phyloP scores from a whole-genome alignment of 1,284 basidiomycete genomes.

The Fistulina hepatica region DNA sequence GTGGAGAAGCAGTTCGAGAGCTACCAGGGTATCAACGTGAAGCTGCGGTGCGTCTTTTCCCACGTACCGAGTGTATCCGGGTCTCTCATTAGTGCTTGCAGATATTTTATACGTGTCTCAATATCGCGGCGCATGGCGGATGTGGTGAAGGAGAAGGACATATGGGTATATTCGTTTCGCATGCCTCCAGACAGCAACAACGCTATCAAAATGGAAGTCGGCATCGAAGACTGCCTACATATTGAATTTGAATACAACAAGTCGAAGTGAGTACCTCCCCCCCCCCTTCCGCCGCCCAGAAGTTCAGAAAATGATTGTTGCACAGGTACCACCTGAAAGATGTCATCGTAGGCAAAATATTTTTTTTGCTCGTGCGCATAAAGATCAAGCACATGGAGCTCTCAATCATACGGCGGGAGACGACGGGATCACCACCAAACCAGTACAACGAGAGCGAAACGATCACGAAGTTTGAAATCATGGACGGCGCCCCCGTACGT shows the following conservation, averaged over 20 bases:
- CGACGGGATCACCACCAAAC: conserved; percentile 91
- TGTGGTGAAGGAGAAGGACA: conserved; percentile 82
- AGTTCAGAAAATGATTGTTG: conserved; percentile 1
- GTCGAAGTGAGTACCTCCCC: conserved; percentile 64
- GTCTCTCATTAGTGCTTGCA: conserved; percentile 24
- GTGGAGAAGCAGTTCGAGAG: conserved; percentile 99
- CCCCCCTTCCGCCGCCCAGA: conserved; percentile 1
- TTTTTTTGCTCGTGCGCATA: conserved; percentile 96
- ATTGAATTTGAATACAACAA: conserved; percentile 99
- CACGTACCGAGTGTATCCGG: conserved; percentile 2
- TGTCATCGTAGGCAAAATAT: conserved; percentile 99
- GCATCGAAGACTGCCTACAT: conserved; percentile 96
- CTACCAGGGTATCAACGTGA: conserved; percentile 97
- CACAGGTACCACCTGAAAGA: conserved; percentile 94
- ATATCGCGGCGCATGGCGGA: conserved; percentile 89
- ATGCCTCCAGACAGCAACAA: conserved; percentile 98
- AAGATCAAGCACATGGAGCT: conserved; percentile 99
- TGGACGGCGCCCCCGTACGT: conserved; percentile 94
- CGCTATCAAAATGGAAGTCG: conserved; percentile 99
- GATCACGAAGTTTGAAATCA: conserved; percentile 99
- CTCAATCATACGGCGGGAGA: conserved; percentile 94
- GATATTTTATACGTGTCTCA: conserved; percentile 90
- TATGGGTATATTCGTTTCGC: conserved; percentile 97
- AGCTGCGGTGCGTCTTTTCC: conserved; percentile 59
- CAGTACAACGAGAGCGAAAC: conserved; percentile 99